Evolutionary conservation across 179 eudicot species (phyloP).

Genomic region (Sideroxylon spinosum): DNA sequence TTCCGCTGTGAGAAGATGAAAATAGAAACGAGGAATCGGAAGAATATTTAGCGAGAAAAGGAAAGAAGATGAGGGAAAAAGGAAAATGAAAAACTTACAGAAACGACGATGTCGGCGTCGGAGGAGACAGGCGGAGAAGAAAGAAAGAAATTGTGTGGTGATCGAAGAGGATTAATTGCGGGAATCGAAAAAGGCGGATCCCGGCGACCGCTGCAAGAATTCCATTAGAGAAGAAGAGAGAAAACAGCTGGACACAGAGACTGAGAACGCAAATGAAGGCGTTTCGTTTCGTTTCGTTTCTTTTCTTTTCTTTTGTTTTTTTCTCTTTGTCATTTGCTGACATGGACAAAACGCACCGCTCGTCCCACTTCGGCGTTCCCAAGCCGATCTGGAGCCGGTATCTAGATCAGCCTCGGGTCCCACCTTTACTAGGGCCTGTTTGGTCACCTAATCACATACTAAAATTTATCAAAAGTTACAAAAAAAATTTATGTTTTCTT

Average conservation of each 20-base stretch:
- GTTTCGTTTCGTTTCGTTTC: conserved; percentile 12
- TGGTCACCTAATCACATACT: too few species aligned
- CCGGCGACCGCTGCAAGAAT: conserved; percentile 35
- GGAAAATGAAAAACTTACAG: neutral
- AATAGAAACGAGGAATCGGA: neutral
- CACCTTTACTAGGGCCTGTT: too few species aligned
- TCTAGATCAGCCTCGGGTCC: too few species aligned
- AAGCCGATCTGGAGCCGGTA: too few species aligned
- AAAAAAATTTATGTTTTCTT: too few species aligned
- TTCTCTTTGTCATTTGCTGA: conserved; percentile 20
- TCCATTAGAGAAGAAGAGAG: conserved; percentile 13
- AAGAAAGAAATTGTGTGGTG: neutral
- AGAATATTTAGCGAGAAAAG: neutral
- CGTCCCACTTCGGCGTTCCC: neutral
- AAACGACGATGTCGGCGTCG: neutral
- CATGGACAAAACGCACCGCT: conserved; percentile 11
- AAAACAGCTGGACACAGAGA: conserved; percentile 19
- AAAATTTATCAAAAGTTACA: too few species aligned
- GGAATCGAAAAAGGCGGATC: conserved; percentile 42
- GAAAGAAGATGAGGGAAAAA: neutral
- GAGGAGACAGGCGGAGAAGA: neutral
- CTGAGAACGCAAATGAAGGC: conserved; percentile 16
- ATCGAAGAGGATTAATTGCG: conserved; percentile 8
- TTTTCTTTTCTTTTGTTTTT: neutral
- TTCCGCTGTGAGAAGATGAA: neutral